Evolutionary conservation across 352 stramenopile species (phyloP).

Genomic region (Phytophthora tubulina): DNA sequence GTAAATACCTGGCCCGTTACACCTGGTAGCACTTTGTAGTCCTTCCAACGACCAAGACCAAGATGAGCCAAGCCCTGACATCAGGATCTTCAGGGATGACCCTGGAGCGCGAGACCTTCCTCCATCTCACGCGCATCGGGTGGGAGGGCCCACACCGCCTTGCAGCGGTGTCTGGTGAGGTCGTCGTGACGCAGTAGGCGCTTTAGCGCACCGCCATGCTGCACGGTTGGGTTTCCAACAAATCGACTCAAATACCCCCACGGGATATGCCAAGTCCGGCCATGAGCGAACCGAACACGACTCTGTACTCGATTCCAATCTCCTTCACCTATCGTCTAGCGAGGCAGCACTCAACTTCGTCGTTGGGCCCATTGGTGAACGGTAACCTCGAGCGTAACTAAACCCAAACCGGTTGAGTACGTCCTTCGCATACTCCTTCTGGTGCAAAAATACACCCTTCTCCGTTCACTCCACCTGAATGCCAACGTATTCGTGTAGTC

Average conservation of each 20-base stretch:
- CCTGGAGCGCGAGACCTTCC: no score
- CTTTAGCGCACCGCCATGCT: background rate
- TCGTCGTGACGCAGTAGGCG: no score
- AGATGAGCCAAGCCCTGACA: no score
- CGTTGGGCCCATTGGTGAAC: slow-evolving; percentile 12
- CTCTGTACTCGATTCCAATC: slow-evolving; percentile 17
- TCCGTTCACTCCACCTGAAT: slow-evolving; percentile 3
- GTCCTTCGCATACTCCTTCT: slow-evolving; percentile 6
- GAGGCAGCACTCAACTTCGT: background rate
- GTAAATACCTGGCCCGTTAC: no score
- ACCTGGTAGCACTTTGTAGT: no score
- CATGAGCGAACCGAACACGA: slow-evolving; percentile 1
- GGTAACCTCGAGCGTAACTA: background rate
- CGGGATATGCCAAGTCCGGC: slow-evolving; percentile 7
- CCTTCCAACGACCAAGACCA: no score
- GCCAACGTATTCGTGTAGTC: background rate
- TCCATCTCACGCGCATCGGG: no score
- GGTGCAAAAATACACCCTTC: background rate
- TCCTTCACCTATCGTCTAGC: background rate
- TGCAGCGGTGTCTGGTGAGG: no score
- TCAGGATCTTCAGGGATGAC: no score
- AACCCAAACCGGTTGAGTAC: slow-evolving; percentile 5
- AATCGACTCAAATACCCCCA: background rate
- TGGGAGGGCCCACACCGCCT: no score
- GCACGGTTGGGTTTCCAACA: background rate